A percentile compares a stretch with the other conserved stretches of the same genome.
Evolutionary conservation across 495 filamentous ascomycete species (phyloP).

Genomic region (Aspergillus panamensis): DNA sequence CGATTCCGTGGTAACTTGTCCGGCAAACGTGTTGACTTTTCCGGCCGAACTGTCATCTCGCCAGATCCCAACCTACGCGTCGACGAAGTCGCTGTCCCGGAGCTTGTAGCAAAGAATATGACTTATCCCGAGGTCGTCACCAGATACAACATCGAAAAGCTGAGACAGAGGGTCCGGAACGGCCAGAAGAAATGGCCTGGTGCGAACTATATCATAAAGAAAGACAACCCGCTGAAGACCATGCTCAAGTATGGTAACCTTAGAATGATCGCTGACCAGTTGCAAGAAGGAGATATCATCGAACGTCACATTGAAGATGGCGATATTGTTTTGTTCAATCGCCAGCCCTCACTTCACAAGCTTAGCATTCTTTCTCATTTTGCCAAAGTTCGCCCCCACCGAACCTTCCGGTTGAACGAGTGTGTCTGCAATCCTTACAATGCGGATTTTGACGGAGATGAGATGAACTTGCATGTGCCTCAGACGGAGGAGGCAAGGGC

Average conservation of each 20-base stretch:
- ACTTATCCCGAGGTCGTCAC: slow-evolving; percentile 91
- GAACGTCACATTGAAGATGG: slow-evolving; percentile 94
- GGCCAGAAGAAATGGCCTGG: slow-evolving; percentile 79
- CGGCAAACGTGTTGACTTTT: slow-evolving; percentile 98
- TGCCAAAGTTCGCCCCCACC: slow-evolving; percentile 89
- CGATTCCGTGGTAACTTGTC: slow-evolving; percentile 95
- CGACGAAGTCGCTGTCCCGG: slow-evolving; percentile 88
- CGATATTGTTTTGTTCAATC: slow-evolving; percentile 96
- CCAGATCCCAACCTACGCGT: slow-evolving; percentile 93
- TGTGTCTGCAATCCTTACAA: slow-evolving; percentile 99
- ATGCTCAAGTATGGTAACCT: slow-evolving; percentile 72
- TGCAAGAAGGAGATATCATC: slow-evolving; percentile 81
- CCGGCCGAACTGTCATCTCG: slow-evolving; percentile 93
- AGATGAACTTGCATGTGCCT: slow-evolving; percentile 98
- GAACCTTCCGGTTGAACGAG: slow-evolving; percentile 95
- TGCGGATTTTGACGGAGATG: slow-evolving; percentile 98
- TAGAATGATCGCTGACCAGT: slow-evolving; percentile 60
- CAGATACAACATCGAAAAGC: slow-evolving; percentile 75
- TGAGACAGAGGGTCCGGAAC: slow-evolving; percentile 65
- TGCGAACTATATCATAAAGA: slow-evolving; percentile 77
- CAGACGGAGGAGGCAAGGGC: slow-evolving; percentile 96
- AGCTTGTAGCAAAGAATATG: slow-evolving; percentile 85
- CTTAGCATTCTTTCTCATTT: slow-evolving; percentile 94
- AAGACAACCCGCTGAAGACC: slow-evolving; percentile 61
- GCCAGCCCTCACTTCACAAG: slow-evolving; percentile 96